phyloP scores from a whole-genome alignment of 257 asterid species.

The Fraxinus americana region DNA sequence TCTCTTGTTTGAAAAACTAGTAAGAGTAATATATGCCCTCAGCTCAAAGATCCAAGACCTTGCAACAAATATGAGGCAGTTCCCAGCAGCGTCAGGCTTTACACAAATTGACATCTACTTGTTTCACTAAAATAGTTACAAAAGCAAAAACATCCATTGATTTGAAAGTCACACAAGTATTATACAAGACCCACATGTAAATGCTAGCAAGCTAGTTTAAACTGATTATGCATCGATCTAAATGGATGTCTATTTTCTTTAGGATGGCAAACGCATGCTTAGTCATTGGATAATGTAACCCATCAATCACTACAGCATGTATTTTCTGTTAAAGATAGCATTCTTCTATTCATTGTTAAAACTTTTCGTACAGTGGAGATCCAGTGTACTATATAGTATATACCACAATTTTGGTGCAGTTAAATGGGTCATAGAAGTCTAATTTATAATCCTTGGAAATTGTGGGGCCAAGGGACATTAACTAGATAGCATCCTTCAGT shows the following conservation, averaged over 20 bases:
- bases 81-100: neutral
- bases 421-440: neutral
- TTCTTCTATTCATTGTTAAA: neutral
- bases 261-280: neutral
- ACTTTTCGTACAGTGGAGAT: neutral
- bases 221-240: neutral
- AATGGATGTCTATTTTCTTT: neutral
- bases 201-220: neutral
- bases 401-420: neutral
- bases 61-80: neutral
- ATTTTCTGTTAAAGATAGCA: neutral
- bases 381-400: neutral
- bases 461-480: neutral
- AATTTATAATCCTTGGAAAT: neutral
- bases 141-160: neutral
- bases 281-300: neutral
- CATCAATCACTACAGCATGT: neutral
- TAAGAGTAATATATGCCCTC: neutral
- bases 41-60: neutral
- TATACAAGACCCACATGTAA: neutral
- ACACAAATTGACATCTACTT: neutral
- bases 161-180: neutral
- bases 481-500: neutral
- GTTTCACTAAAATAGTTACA: neutral
- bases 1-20: neutral